Base-by-base conservation (phyloP, 208 protist genomes). In the Lotmaria passim region DNA sequence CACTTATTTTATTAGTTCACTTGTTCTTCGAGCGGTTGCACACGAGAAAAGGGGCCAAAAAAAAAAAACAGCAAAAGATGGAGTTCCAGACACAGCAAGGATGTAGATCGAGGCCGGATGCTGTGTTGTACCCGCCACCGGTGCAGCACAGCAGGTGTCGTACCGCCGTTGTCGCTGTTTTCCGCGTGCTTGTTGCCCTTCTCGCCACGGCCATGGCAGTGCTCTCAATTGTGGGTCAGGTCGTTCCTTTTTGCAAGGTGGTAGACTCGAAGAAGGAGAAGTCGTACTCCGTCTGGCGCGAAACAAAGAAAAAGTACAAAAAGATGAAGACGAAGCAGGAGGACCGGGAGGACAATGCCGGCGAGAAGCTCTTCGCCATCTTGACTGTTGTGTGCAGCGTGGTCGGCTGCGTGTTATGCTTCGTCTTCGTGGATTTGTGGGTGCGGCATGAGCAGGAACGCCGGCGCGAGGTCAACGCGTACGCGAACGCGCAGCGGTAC, bases 371-470 rank as follows among this genome's bases (percentile, higher is more conserved):
- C 1, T 52, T 64, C 28, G 23, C 43, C 41, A 26, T 64, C 10
- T 7, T 52, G 23, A 39, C 43, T 1, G 58, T 31, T 17, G 43
- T 7, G 10, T n/a, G 34, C 58, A 41, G 44, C 31, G n/a, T 53
- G 19, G 19, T 64, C n/a, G 58, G 44, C 15, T 64, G 23, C 24
- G 26, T 41, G 11, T 26, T 64, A 11, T 41, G 26, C 30, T 52
- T 26, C 28, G 43, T 39, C 3, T 64, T 64, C n/a, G 44, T 64
- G 39, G 58, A 43, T 10, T 21, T 64, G 28, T 64, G 58, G 41
- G 30, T 17, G 14, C 23, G 30, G 5, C 24, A 53, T 23, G 58
- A 51, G 43, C 30, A 24, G 30, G 30, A 38, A 43, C 58, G 58
- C 0, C 58, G 30, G 12, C 58, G 43, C 19, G 58, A 64, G 58